Evolutionary conservation across 139 green algal species (phyloP).

Genomic region (Chlorokybus atmophyticus): DNA sequence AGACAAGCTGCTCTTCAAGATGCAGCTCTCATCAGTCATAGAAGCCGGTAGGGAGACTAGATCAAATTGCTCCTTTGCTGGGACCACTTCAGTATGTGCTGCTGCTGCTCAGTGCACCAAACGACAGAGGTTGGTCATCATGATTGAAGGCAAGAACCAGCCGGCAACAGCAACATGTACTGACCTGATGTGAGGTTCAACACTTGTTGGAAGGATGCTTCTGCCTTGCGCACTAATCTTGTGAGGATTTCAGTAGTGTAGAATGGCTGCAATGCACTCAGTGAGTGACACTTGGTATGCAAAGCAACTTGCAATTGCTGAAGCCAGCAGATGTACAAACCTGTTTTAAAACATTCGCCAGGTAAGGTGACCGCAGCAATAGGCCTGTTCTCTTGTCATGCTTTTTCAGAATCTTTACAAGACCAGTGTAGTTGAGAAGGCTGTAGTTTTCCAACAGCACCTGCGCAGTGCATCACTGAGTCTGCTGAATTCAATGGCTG

Average conservation of each 20-base stretch:
- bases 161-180: no score
- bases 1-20: no score
- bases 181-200: no score
- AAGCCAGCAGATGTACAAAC: constrained; percentile 1
- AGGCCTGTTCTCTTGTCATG: constrained; percentile 33
- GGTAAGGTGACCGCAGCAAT: constrained; percentile 19
- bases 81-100: no score
- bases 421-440: constrained; percentile 24
- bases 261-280: constrained; percentile 19
- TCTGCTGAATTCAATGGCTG: no score
- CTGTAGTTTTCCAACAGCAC: constrained; percentile 37
- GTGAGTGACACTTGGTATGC: background rate
- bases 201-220: constrained; percentile 21
- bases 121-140: no score
- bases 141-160: no score
- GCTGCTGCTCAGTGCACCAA: no score
- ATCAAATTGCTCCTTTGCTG: no score
- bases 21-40: no score
- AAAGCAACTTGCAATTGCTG: background rate
- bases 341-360: constrained; percentile 29
- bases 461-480: constrained; percentile 5
- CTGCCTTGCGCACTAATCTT: constrained; percentile 25
- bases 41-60: no score
- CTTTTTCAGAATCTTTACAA: constrained; percentile 41
- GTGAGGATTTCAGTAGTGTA: constrained; percentile 31